phyloP scores from a whole-genome alignment of 352 stramenopile genomes.

The Pythium apleroticum region DNA sequence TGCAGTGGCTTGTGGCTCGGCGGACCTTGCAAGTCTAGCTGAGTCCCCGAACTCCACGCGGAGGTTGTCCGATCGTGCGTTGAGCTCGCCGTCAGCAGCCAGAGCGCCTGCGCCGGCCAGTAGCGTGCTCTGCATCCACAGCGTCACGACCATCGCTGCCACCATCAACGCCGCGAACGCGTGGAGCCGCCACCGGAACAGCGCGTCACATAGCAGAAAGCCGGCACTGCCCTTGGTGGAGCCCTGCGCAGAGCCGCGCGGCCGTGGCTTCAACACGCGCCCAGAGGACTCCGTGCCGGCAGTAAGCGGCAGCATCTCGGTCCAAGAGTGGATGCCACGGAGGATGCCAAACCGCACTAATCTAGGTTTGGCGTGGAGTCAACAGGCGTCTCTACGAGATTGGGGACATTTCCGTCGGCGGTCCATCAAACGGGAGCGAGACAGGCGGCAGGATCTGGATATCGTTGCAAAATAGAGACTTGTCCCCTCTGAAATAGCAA shows the following conservation, averaged over 20 bases:
- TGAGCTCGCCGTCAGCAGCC: too few species aligned
- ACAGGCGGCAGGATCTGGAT: too few species aligned
- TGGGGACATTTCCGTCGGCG: too few species aligned
- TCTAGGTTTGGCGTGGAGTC: too few species aligned
- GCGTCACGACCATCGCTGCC: constrained; percentile 29
- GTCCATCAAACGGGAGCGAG: too few species aligned
- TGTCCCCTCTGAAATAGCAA: too few species aligned
- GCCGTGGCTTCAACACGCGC: not conserved
- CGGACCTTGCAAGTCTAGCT: too few species aligned
- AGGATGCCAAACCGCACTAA: too few species aligned
- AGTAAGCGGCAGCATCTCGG: constrained; percentile 2
- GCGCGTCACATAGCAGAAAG: not conserved
- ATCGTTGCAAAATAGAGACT: too few species aligned
- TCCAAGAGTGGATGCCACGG: too few species aligned
- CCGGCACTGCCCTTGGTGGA: constrained; percentile 4
- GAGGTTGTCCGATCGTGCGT: not conserved
- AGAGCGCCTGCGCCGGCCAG: constrained; percentile 11
- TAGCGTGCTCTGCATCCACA: constrained; percentile 62
- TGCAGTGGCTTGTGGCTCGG: too few species aligned
- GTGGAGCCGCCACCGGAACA: constrained; percentile 17
- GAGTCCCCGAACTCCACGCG: not conserved
- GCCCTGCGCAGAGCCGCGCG: not conserved
- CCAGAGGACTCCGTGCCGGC: not conserved
- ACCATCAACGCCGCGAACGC: constrained; percentile 1
- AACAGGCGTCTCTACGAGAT: too few species aligned